These are phyloP conservation scores for Panaeolus cyanescens DNA, from an alignment of 768 basidiomycete species.

Conservation along the genomic window DNA sequence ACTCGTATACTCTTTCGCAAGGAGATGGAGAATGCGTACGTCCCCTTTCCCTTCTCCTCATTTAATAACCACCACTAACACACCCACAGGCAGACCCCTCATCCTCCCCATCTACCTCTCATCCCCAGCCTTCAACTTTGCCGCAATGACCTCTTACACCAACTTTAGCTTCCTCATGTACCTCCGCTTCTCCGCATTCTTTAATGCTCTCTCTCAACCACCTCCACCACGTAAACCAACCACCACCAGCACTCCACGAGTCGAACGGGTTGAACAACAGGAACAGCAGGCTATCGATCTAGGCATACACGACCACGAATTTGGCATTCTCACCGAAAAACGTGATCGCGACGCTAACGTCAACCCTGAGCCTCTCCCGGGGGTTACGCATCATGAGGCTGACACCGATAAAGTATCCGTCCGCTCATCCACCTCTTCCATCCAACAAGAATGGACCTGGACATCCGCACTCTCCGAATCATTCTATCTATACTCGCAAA, in stretches of 20 bases:
- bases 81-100: slow-evolving; percentile 69
- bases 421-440: not conserved
- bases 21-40: slow-evolving; percentile 82
- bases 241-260: not conserved
- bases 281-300: not conserved
- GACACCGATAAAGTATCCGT: no score
- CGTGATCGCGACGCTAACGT: not conserved
- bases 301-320: not conserved
- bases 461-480: slow-evolving; percentile 71
- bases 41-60: slow-evolving; percentile 23
- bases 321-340: not conserved
- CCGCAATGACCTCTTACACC: slow-evolving; percentile 76
- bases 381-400: not conserved
- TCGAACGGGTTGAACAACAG: not conserved
- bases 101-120: slow-evolving; percentile 86
- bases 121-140: slow-evolving; percentile 73
- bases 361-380: no score
- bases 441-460: slow-evolving; percentile 18
- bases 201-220: slow-evolving; percentile 8
- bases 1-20: slow-evolving; percentile 69
- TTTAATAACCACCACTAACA: slow-evolving; percentile 9
- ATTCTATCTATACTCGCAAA: slow-evolving; percentile 83
- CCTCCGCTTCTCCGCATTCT: slow-evolving; percentile 72
- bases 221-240: slow-evolving; percentile 8
- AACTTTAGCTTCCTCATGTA: slow-evolving; percentile 86